phyloP scores from a whole-genome alignment of 768 basidiomycete species.

The Amanita molliuscula region DNA sequence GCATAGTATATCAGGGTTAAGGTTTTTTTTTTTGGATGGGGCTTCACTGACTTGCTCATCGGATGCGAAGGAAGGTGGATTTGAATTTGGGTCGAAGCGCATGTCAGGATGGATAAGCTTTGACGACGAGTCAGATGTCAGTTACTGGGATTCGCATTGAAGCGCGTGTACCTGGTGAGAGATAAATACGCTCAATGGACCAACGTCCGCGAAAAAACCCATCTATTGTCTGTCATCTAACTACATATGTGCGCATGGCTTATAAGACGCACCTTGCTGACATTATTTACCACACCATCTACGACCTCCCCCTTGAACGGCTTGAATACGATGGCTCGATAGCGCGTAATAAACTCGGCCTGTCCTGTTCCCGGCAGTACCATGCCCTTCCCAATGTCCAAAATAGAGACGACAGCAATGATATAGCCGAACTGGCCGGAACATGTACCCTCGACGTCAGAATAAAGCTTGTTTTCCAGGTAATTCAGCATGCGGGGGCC shows the following conservation, averaged over 20 bases:
- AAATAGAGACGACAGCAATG: constrained; percentile 83
- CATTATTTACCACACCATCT: too few relatives aligned
- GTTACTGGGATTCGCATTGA: neutral
- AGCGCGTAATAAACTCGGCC: constrained; percentile 91
- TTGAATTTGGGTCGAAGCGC: constrained; percentile 91
- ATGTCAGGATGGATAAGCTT: constrained; percentile 93
- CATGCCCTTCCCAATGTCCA: constrained; percentile 89
- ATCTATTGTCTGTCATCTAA: constrained; percentile 42
- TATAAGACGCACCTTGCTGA: too few relatives aligned
- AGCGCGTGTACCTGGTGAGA: constrained; percentile 71
- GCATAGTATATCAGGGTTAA: constrained; percentile 1
- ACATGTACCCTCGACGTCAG: constrained; percentile 96
- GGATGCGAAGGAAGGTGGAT: constrained; percentile 93
- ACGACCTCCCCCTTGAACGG: too few relatives aligned
- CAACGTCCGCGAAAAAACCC: constrained; percentile 98
- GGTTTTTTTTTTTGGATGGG: neutral
- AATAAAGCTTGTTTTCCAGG: constrained; percentile 86
- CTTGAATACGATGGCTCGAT: constrained; percentile 37
- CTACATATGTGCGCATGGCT: neutral
- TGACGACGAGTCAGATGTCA: neutral
- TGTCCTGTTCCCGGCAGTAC: constrained; percentile 87
- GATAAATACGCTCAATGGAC: constrained; percentile 89
- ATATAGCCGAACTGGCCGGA: constrained; percentile 93
- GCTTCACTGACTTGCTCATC: constrained; percentile 59
- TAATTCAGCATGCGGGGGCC: constrained; percentile 92